Conservation (phyloP, 176 grass and related monocot genomes). For the Phyllostachys edulis region DNA sequence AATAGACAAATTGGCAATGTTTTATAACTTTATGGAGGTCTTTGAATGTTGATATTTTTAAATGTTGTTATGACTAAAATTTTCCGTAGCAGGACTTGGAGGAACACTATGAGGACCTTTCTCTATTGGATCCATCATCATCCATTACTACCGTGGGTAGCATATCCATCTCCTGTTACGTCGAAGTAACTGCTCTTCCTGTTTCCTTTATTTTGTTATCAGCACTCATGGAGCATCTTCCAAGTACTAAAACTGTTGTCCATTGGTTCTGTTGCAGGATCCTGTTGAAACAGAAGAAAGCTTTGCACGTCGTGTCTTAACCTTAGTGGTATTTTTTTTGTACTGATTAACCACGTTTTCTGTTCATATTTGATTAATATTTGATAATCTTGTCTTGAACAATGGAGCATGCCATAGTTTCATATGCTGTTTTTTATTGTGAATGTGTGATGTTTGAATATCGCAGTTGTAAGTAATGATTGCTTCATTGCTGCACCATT, state of each 20-base stretch:
- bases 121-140: constrained; percentile 79
- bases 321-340: constrained; percentile 63
- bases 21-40: not conserved
- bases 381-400: not conserved
- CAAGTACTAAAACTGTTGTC: constrained; percentile 20
- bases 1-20: not conserved
- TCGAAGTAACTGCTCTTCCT: constrained; percentile 46
- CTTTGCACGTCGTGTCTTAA: constrained; percentile 79
- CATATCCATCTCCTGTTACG: constrained; percentile 64
- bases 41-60: constrained; percentile 21
- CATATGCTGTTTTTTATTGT: not conserved
- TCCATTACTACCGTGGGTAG: constrained; percentile 55
- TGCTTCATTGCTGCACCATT: not conserved
- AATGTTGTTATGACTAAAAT: not conserved
- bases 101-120: constrained; percentile 61
- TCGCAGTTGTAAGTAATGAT: not conserved
- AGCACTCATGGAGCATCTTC: not conserved
- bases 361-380: constrained; percentile 16
- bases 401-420: not conserved
- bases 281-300: constrained; percentile 88
- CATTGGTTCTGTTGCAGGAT: constrained; percentile 54
- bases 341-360: not conserved
- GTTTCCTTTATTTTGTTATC: constrained; percentile 9
- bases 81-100: constrained; percentile 59
- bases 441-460: not conserved